Percentiles rank a stretch among this genome's conserved stretches.
Evolutionary conservation across 129 eudicot species (phyloP).

Genomic region (Flaveria brownii): DNA sequence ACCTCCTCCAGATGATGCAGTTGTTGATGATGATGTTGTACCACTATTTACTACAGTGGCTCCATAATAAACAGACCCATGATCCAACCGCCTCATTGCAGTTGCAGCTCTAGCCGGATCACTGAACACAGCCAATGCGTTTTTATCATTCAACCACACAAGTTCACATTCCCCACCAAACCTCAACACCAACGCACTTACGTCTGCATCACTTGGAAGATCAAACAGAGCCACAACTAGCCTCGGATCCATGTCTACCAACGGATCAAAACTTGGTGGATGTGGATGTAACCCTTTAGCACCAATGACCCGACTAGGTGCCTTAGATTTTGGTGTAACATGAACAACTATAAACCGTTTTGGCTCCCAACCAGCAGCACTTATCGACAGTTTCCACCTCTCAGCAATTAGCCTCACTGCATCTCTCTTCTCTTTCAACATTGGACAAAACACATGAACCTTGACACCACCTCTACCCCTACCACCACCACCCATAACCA

Average conservation of each 20-base stretch:
- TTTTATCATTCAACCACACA: constrained; percentile 92
- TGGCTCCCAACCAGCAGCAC: constrained; percentile 97
- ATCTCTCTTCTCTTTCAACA: constrained; percentile 85
- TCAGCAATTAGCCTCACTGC: constrained; percentile 85
- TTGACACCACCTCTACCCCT: constrained; percentile 64
- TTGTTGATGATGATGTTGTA: constrained; percentile 28
- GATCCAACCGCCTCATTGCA: constrained; percentile 93
- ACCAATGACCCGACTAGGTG: constrained; percentile 82
- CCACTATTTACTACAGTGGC: constrained; percentile 47
- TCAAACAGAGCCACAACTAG: constrained; percentile 88
- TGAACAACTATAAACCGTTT: constrained; percentile 77
- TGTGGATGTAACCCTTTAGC: constrained; percentile 54
- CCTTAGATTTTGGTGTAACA: constrained; percentile 78
- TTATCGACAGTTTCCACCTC: constrained; percentile 82
- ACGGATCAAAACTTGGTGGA: constrained; percentile 61
- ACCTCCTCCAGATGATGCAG: constrained; percentile 10
- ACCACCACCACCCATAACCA: constrained; percentile 84
- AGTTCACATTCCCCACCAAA: constrained; percentile 97
- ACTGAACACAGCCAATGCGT: constrained; percentile 86
- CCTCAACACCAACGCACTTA: constrained; percentile 85
- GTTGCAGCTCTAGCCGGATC: constrained; percentile 96
- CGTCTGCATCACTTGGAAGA: constrained; percentile 88
- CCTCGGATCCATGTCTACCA: constrained; percentile 92
- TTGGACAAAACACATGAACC: constrained; percentile 87
- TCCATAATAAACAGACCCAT: constrained; percentile 85